Evolutionary conservation across 2,329 filamentous ascomycete species (phyloP), one percentile per base, ranked within the genome.

Genomic region (Calycina marina): DNA sequence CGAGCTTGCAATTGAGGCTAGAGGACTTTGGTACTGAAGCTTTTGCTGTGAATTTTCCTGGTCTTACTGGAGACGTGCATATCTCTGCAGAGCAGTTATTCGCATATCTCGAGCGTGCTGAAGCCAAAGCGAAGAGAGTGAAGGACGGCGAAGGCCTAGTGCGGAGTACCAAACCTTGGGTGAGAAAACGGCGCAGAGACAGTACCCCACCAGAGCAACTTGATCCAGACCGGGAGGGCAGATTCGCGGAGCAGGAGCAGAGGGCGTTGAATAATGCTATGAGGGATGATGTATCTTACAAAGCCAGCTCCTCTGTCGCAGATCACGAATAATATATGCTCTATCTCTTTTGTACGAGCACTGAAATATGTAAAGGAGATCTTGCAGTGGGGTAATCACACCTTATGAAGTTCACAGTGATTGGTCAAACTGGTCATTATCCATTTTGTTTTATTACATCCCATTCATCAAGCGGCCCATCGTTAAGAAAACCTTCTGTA

Each of bases 201-300:
- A 40, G 36, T 30, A 43, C 39, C 2, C 41, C 41, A 38, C 37
- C 39, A 18, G 37, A 43, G 41, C 20, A 43, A 29, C 39, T 41
- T 22, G 28, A 37, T 32, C 37, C 29, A 36, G 39, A 43, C 25
- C 37, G 37, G 25, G 39, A 43, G 18, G 36, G 28, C 36, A 43
- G 28, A 35, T 43, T 43, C 29, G 28, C 22, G 33, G 30, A 39
- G n/a, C 3, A 42, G 28, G 37, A 42, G 38, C 32, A 38, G 25
- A 43, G 36, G 36, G 39, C 31, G 32, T 20, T 28, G 14, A 41
- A 39, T 34, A 40, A 37, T 33, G 34, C 39, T 38, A 36, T 29
- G 28, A 41, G 1, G 28, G 39, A 43, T 26, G 39, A 41, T 25
- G 24, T 14, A 22, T 41, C 39, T 33, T 40, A 39, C 30, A 43